A percentile compares a stretch with the other conserved stretches of the same genome.
Evolutionary conservation across 441 rosid genomes (phyloP).

Genomic region (California macrophylla): DNA sequence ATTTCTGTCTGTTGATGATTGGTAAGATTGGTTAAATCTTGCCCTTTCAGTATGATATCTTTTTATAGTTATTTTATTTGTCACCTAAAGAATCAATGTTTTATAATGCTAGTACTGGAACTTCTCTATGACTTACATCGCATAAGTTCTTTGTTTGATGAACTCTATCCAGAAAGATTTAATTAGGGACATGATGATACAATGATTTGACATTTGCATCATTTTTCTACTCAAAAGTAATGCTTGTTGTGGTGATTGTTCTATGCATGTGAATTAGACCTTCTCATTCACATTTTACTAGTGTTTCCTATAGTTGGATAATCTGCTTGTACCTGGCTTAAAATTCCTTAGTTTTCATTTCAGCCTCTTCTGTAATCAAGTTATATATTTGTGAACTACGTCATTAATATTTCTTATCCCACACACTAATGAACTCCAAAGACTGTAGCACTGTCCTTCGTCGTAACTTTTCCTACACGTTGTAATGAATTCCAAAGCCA

Average conservation of each 20-base stretch:
- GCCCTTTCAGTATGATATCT: not conserved
- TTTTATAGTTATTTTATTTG: not conserved
- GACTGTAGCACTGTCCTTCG: not conserved
- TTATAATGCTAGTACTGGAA: not conserved
- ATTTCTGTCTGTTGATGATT: slow-evolving; percentile 91
- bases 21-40: slow-evolving; percentile 41
- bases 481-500: not conserved
- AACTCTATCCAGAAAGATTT: not conserved
- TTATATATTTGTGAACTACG: not conserved
- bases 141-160: not conserved
- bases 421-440: not conserved
- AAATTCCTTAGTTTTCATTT: not conserved
- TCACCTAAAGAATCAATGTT: not conserved
- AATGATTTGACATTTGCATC: not conserved
- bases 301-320: not conserved
- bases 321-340: not conserved
- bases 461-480: not conserved
- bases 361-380: not conserved
- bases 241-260: not conserved
- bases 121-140: not conserved
- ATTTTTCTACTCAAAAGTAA: not conserved
- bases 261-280: not conserved
- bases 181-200: not conserved
- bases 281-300: not conserved
- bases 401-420: not conserved